These are phyloP conservation scores for Sicyos baderoa DNA, from an alignment of 306 rosid species.

Conservation along the genomic window DNA sequence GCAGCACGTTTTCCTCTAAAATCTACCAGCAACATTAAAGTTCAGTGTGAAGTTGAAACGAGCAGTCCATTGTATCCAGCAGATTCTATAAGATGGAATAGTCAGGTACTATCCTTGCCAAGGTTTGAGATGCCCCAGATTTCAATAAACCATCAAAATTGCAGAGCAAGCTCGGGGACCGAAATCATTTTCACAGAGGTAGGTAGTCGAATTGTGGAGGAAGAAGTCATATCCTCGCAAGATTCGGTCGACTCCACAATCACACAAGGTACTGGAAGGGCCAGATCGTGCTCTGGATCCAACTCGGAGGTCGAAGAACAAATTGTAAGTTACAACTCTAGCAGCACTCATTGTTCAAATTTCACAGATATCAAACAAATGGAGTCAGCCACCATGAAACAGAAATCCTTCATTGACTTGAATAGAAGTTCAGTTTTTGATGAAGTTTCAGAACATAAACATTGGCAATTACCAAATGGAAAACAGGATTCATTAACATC, in stretches of 20 bases:
- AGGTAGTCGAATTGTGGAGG: slow-evolving; percentile 41
- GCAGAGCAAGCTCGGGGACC: slow-evolving; percentile 26
- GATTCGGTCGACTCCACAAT: slow-evolving; percentile 68
- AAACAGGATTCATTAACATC: slow-evolving; percentile 31
- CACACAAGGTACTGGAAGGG: slow-evolving; percentile 44
- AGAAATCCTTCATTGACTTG: slow-evolving; percentile 43
- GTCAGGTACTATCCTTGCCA: slow-evolving; percentile 31
- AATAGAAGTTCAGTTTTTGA: slow-evolving; percentile 27
- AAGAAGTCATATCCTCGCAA: slow-evolving; percentile 65
- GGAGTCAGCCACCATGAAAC: slow-evolving; percentile 35
- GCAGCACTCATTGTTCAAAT: slow-evolving; percentile 28
- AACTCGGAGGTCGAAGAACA: slow-evolving; percentile 62
- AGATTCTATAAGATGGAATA: slow-evolving; percentile 35
- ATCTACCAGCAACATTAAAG: slow-evolving; percentile 29
- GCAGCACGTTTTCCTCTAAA: slow-evolving; percentile 66
- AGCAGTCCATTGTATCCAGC: slow-evolving; percentile 31
- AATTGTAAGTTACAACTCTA: slow-evolving; percentile 28
- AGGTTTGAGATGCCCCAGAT: slow-evolving; percentile 29
- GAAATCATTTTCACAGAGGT: slow-evolving; percentile 24
- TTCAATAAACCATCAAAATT: slow-evolving; percentile 33
- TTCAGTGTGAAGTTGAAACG: slow-evolving; percentile 28
- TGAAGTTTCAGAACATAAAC: too few relatives aligned
- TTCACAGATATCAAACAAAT: slow-evolving; percentile 28
- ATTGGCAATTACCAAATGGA: not conserved
- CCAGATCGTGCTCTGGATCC: slow-evolving; percentile 42